Conservation (phyloP, 441 rosid species). For the Rhodomyrtus psidioides region DNA sequence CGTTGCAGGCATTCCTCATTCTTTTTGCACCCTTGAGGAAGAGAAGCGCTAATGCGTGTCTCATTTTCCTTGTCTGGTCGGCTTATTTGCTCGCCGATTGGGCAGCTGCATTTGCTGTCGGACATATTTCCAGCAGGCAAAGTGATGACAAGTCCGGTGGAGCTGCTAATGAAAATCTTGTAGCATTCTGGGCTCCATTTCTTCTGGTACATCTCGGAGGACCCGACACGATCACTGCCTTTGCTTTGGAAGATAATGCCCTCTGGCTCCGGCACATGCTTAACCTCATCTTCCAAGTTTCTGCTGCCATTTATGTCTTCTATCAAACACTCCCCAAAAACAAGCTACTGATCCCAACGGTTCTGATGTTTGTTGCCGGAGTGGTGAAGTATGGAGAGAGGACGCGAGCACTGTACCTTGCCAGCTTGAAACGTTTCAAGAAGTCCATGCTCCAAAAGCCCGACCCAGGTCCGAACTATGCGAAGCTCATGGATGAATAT, state of each 20-base stretch:
- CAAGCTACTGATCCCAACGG: conserved; percentile 24
- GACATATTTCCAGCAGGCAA: conserved; percentile 29
- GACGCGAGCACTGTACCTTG: conserved; percentile 41
- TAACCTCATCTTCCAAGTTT: conserved; percentile 26
- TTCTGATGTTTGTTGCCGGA: conserved; percentile 35
- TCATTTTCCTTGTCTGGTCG: conserved; percentile 24
- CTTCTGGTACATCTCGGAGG: conserved; percentile 35
- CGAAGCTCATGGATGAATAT: not conserved
- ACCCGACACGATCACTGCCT: conserved; percentile 58
- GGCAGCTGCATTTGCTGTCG: conserved; percentile 34
- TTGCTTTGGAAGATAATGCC: conserved; percentile 49
- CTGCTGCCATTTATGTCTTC: conserved; percentile 36
- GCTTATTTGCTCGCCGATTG: conserved; percentile 41
- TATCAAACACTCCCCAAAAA: conserved; percentile 21
- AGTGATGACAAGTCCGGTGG: not conserved
- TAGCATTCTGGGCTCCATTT: conserved; percentile 21
- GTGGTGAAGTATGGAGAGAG: conserved; percentile 43
- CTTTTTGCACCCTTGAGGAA: conserved; percentile 32
- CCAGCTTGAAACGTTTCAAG: conserved; percentile 42
- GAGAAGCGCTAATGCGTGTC: not conserved
- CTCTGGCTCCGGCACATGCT: conserved; percentile 50
- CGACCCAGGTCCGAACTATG: not conserved
- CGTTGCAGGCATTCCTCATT: conserved; percentile 25
- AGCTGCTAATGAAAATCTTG: not conserved
- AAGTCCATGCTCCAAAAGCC: conserved; percentile 26